Evolutionary conservation across 306 rosid species (phyloP).

Genomic region (cucumber (Cucumis sativus)): Cucumber_9930_V3 NC_026657.2:23204501-23205000

Average conservation of each 20-base stretch:
- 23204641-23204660: neutral
- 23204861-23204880: neutral
- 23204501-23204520: neutral
- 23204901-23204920: neutral
- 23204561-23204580: neutral
- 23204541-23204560: neutral
- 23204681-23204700: neutral
- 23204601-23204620: neutral
- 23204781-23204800: neutral
- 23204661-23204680: neutral
- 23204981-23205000: slow-evolving; percentile 84
- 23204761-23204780: neutral
- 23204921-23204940: neutral
- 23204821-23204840: neutral
- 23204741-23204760: neutral
- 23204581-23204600: neutral
- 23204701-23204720: neutral
- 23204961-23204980: slow-evolving; percentile 43
- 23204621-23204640: neutral
- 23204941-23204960: neutral
- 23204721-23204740: neutral
- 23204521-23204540: neutral
- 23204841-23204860: slow-evolving; percentile 1
- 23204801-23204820: neutral
- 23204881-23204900: neutral